phyloP scores from a whole-genome alignment of 495 filamentous ascomycete species.

The Penicillium chermesinum region DNA sequence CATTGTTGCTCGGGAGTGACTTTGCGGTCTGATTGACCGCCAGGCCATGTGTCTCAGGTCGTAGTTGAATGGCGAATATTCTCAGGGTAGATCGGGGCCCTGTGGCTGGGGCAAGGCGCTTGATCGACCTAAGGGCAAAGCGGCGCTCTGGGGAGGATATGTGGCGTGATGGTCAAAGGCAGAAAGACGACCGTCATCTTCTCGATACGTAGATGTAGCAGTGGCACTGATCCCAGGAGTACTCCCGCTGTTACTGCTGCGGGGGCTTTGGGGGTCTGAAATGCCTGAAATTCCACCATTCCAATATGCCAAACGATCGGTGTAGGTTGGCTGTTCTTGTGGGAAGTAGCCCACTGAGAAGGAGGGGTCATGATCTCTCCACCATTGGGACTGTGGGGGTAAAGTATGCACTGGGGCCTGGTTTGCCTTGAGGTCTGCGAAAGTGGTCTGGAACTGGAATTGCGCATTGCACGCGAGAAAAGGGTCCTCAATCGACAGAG shows the following conservation, averaged over 20 bases:
- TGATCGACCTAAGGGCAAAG: conserved; percentile 10
- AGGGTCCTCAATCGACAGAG: conserved; percentile 9
- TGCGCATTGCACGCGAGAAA: conserved; percentile 10
- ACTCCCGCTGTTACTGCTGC: conserved; percentile 14
- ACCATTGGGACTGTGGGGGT: conserved; percentile 8
- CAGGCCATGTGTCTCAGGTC: conserved; percentile 13
- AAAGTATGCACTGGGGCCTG: background rate
- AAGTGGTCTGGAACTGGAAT: conserved; percentile 10
- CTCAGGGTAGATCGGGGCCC: conserved; percentile 3
- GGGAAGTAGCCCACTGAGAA: conserved; percentile 7
- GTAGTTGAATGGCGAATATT: conserved; percentile 11
- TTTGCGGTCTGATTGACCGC: conserved; percentile 15
- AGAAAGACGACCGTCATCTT: conserved; percentile 16
- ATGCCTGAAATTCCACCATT: conserved; percentile 16
- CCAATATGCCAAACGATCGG: conserved; percentile 15
- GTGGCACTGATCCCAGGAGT: conserved; percentile 15
- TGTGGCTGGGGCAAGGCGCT: conserved; percentile 4
- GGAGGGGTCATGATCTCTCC: conserved; percentile 1
- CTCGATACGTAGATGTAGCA: conserved; percentile 15
- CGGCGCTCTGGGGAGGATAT: conserved; percentile 16
- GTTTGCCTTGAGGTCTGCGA: conserved; percentile 2
- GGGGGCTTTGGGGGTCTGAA: conserved; percentile 22
- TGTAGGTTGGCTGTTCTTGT: conserved; percentile 3
- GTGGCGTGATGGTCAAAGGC: conserved; percentile 7
- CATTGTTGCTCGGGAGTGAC: conserved; percentile 15